Base-by-base conservation (phyloP, 208 protist species). In the Trypanosoma boissoni region DNA sequence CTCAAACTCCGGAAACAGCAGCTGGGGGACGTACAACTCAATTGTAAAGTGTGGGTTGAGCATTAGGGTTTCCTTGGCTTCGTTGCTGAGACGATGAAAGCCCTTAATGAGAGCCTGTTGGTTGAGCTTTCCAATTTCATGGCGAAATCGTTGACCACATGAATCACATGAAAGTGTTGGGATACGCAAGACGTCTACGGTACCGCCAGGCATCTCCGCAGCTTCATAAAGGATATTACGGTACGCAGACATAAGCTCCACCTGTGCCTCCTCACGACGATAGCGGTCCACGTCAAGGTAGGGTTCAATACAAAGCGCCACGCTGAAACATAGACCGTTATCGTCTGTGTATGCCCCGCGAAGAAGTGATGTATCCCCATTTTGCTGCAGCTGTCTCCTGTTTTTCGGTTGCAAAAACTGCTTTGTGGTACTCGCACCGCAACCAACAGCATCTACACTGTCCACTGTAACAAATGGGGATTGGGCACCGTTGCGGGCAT, bases 151-250 rank as follows among this genome's bases (percentile, higher is more conserved):
- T 1, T 43, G 16, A 7, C 77, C 76, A 49, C 73, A 83, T 31
- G 76, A 72, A 54, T 79, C 79, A 31, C 67, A 65, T 39, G 70
- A 77, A 28, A 95, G 74, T 23, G 78, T 84, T 16, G 84, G 84
- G 10, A 95, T 61, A 27, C 88, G 84, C 27, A 95, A 52, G 39
- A 90, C 68, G 54, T 91, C 83, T 0, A 77, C 79, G 5, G 42
- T 29, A 0, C 43, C 48, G 2, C 34, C 41, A 6, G 61, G 66
- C 26, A 92, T 16, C 63, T 95, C 85, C 9, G 58, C 69, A 2
- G 81, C 80, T 54, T 95, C 88, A 45, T 86, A 92, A 10, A 95
- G 58, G 31, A 95, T 76, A 53, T 95, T 95, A 41, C 88, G 84
- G 50, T 91, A 95, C 10, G 76, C 83, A 16, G 82, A 74, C 29